A percentile compares a stretch with the other conserved stretches of the same genome.
phyloP scores from a whole-genome alignment of 768 basidiomycete species.

The Suillus spraguei region DNA sequence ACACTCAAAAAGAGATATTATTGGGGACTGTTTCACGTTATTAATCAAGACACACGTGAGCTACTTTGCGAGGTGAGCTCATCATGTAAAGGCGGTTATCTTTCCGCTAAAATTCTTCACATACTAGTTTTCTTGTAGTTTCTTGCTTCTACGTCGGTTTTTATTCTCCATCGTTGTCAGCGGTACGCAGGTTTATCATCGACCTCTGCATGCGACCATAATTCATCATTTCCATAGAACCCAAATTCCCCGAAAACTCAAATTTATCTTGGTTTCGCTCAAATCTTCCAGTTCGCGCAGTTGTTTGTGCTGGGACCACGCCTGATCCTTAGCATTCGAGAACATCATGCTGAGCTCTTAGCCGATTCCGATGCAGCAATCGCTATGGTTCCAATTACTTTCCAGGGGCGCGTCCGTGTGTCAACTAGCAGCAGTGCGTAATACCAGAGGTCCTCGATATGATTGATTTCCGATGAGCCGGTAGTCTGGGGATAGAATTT shows the following conservation, averaged over 20 bases:
- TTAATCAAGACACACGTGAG: background rate
- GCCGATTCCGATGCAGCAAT: background rate
- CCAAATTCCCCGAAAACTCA: background rate
- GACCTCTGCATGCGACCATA: background rate
- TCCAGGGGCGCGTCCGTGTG: background rate
- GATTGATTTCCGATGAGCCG: background rate
- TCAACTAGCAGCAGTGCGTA: background rate
- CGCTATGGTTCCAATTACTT: background rate
- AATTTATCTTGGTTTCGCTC: background rate
- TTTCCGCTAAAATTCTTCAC: background rate
- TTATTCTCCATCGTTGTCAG: background rate
- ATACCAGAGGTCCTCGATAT: background rate
- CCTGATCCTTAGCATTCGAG: background rate
- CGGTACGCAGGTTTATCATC: background rate
- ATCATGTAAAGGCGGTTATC: background rate
- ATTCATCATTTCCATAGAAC: background rate
- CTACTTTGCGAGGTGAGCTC: background rate
- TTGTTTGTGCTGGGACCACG: conserved; percentile 1
- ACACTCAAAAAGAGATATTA: background rate
- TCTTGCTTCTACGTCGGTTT: background rate
- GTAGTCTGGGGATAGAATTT: background rate
- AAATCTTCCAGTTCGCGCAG: background rate
- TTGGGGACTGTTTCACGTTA: background rate
- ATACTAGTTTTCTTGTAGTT: background rate
- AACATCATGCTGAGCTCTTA: background rate